phyloP scores from a whole-genome alignment of 768 basidiomycete genomes.

The Pleurotus ostreatus region DNA sequence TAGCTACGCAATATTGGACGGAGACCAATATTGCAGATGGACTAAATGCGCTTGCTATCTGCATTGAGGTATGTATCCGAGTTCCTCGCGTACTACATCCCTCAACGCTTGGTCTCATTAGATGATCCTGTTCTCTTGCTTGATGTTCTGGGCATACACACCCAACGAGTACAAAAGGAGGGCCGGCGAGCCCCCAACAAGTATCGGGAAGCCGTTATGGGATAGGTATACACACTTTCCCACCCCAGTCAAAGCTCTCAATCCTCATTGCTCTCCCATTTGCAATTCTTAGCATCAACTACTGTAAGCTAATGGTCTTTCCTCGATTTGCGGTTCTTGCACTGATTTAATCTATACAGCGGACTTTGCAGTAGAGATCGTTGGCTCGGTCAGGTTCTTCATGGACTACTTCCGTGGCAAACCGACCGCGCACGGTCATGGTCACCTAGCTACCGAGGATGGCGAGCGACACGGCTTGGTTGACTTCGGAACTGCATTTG shows the following conservation, averaged over 20 bases:
- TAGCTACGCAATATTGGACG: constrained; percentile 81
- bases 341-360: constrained; percentile 24
- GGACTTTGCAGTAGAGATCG: constrained; percentile 68
- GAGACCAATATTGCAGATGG: constrained; percentile 81
- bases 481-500: constrained; percentile 36
- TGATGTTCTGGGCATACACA: constrained; percentile 86
- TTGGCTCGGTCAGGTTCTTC: constrained; percentile 60
- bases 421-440: constrained; percentile 19
- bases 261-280: background rate
- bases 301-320: constrained; percentile 15
- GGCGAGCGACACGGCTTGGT: constrained; percentile 12
- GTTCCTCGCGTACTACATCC: background rate
- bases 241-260: constrained; percentile 11
- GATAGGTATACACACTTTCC: constrained; percentile 43
- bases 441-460: constrained; percentile 7
- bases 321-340: background rate
- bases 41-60: constrained; percentile 74
- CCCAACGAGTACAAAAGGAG: constrained; percentile 59
- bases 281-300: constrained; percentile 27
- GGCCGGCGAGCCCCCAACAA: constrained; percentile 40
- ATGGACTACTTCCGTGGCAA: constrained; percentile 32
- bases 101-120: constrained; percentile 22
- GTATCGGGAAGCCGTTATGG: constrained; percentile 67
- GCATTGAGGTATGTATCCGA: constrained; percentile 62
- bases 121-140: constrained; percentile 78